These are phyloP conservation scores for Juglanconis sp. DNA, from an alignment of 2,329 filamentous ascomycete species.

Conservation along the genomic window DNA sequence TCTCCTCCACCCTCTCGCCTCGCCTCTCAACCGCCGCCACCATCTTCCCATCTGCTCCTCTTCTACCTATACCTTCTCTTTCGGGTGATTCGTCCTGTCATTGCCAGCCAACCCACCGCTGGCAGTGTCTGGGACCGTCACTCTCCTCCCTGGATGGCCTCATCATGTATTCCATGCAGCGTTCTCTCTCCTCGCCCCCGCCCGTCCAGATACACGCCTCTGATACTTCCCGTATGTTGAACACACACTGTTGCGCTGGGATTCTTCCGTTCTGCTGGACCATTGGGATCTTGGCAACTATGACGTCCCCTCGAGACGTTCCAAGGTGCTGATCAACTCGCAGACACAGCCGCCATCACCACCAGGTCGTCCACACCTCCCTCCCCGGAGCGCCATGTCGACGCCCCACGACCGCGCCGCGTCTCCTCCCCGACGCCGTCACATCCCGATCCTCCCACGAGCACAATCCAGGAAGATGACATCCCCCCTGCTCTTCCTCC, in stretches of 20 bases:
- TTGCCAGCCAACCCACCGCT: slow-evolving; percentile 20
- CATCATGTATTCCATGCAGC: slow-evolving; percentile 62
- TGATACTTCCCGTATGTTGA: slow-evolving; percentile 51
- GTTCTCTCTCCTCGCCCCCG: slow-evolving; percentile 61
- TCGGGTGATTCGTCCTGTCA: slow-evolving; percentile 17
- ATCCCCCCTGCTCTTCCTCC: slow-evolving; percentile 34
- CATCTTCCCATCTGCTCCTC: neutral
- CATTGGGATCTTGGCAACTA: slow-evolving; percentile 4
- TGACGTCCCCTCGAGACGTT: slow-evolving; percentile 4
- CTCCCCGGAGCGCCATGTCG: slow-evolving; percentile 46
- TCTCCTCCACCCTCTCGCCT: neutral
- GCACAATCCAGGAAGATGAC: slow-evolving; percentile 23
- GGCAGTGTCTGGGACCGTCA: slow-evolving; percentile 25
- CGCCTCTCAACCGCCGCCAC: neutral
- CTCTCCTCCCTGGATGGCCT: slow-evolving; percentile 37
- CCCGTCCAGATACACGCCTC: slow-evolving; percentile 56
- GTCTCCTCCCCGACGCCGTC: slow-evolving; percentile 54
- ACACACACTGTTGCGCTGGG: neutral
- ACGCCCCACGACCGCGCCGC: slow-evolving; percentile 45
- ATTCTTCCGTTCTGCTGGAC: neutral
- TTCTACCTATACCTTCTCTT: neutral
- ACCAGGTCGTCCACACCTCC: slow-evolving; percentile 54
- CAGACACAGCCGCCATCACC: slow-evolving; percentile 2
- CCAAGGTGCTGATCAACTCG: slow-evolving; percentile 4
- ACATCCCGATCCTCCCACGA: slow-evolving; percentile 31